A percentile compares a stretch with the other conserved stretches of the same genome.
These are phyloP conservation scores for Scheffersomyces illinoinensis DNA, from an alignment of 1,139 yeast genomes.

Conservation along the genomic window DNA sequence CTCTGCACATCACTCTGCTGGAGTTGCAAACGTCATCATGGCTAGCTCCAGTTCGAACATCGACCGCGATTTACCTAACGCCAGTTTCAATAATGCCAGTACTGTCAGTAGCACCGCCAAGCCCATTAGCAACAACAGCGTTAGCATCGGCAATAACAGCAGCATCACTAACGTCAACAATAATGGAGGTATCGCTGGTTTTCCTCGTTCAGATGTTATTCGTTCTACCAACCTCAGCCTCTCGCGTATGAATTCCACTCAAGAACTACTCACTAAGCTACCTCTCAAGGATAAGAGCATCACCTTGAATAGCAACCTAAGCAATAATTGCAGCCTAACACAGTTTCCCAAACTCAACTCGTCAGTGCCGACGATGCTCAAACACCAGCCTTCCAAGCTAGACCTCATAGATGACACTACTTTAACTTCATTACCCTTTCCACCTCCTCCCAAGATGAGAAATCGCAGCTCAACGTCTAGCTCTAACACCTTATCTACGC, in stretches of 20 bases:
- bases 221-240: neutral
- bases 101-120: neutral
- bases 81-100: neutral
- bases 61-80: neutral
- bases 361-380: constrained; percentile 9
- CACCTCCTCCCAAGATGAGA: constrained; percentile 48
- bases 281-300: neutral
- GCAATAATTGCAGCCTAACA: constrained; percentile 2
- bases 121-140: neutral
- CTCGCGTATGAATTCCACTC: neutral
- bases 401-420: constrained; percentile 63
- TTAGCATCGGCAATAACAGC: neutral
- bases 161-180: neutral
- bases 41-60: neutral
- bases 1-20: neutral
- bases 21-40: neutral
- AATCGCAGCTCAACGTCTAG: constrained; percentile 5
- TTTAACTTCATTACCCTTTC: constrained; percentile 66
- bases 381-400: constrained; percentile 46
- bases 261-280: neutral
- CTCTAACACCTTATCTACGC: neutral
- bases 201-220: neutral
- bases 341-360: constrained; percentile 3
- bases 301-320: neutral
- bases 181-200: neutral